Evolutionary conservation across 2,329 filamentous ascomycete species (phyloP), one percentile per base, ranked within the genome.

Genomic region (Cladosporium austrohemisphaericum): DNA sequence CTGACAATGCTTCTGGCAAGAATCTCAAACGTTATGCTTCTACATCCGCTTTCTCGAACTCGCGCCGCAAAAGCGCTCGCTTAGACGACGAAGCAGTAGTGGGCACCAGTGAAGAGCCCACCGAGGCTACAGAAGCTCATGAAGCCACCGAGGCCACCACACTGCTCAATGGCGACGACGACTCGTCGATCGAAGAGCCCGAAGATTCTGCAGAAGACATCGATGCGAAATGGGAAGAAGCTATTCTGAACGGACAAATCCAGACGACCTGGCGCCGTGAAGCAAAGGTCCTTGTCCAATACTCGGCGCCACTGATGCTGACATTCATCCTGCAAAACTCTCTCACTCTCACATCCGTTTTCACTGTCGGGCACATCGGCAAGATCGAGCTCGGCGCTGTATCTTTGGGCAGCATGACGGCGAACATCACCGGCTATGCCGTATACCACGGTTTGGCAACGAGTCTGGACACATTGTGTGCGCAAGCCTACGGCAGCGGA

Each of bases 261-360:
- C 84, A 85, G 46, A 96, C 91, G 4, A 94, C 89, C 4, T 97
- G 91, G 90, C 84, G 86, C 67, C 82, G 91, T 54, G 92, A 97
- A 73, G 77, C 86, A 33, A 90, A 91, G 71, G 90, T 90, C 1
- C 77, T 97, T 32, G 72, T 49, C 13, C 78, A 23, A 52, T 71
- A 54, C 71, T 70, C 70, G 7, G 65, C 62, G 4, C 69, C 71
- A 1, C 53, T 76, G 22, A 71, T 75, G 29, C 52, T 75, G 33
- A 76, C 73, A 0, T 76, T 75, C 52, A 51, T 76, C 23, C 63
- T 76, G n/a, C 73, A 76, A 51, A 74, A 75, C 54, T 70, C 65
- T 18, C 61, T 76, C 19, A 74, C 72, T 1, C 65, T 76, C 11
- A 71, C 72, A 7, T 69, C 65, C 25, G 68, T 76, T 38, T 76